Evolutionary conservation across 2,329 filamentous ascomycete genomes (phyloP), one percentile per base, ranked within the genome.

Genomic region (Arachnopeziza araneosa): DNA sequence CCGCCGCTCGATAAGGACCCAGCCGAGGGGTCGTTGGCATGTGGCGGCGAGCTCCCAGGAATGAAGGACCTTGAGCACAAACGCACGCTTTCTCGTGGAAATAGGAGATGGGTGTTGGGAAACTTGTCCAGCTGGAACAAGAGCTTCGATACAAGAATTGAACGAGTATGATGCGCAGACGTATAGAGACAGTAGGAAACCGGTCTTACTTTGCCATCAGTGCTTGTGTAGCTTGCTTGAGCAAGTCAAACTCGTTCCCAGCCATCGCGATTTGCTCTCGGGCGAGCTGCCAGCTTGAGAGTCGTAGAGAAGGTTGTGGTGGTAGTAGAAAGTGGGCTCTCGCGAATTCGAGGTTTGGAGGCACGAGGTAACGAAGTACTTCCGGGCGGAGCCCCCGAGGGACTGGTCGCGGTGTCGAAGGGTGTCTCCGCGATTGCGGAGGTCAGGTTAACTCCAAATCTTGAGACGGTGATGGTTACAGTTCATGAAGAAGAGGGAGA

Each of bases 181-280:
- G 60, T 44, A 14, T 44, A 19, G 36, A 19, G 36, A 44, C 17
- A 8, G 36, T 12, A 44, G 12, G 36, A 44, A 44, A 44, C 36
- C 50, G 24, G 24, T 62, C 71, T 65, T 71, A 73, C 71, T 70
- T 73, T 66, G 66, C 65, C 69, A 72, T 72, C 69, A 73, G 70
- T 56, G 69, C 63, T 61, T 72, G 70, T 61, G 71, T 72, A 60
- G 71, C 71, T 66, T 70, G 69, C 66, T 68, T 71, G 36, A 73
- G 66, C 63, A 73, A 65, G 66, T 73, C 71, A 57, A 66, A 65
- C 61, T 71, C 70, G 56, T 65, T 65, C 30, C 67, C 68, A 54
- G 70, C 63, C 69, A 71, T 72, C 24, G 63, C 63, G 58, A 57
- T 63, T 44, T 59, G 58, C 36, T 54, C 55, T 44, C 12, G 10